These are phyloP conservation scores for Triticum urartu DNA, from an alignment of 176 grass and related monocot genomes.

Conservation along the genomic window DNA sequence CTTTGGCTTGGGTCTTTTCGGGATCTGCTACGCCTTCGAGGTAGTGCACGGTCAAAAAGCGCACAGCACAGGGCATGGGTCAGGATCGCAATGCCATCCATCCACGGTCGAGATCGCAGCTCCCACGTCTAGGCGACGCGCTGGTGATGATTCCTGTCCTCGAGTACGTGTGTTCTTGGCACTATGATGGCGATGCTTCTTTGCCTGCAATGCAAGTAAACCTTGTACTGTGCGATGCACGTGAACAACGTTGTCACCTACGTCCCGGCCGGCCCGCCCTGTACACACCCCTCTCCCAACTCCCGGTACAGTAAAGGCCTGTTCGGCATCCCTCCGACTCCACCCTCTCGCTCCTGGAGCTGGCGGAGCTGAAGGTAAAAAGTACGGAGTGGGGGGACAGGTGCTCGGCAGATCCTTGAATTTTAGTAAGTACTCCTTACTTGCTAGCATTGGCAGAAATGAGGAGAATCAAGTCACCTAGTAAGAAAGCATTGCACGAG, in stretches of 20 bases:
- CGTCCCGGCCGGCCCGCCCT: not conserved
- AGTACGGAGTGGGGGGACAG: too few relatives aligned
- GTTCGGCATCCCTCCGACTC: too few relatives aligned
- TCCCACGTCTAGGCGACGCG: not conserved
- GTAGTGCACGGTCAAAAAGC: slow-evolving; percentile 35
- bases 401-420: too few relatives aligned
- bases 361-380: too few relatives aligned
- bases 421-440: too few relatives aligned
- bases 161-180: slow-evolving; percentile 17
- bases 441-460: not conserved
- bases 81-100: not conserved
- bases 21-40: not conserved
- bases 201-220: slow-evolving; percentile 23
- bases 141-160: slow-evolving; percentile 11
- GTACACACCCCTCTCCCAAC: not conserved
- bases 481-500: not conserved
- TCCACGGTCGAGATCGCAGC: slow-evolving; percentile 15
- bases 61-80: slow-evolving; percentile 5
- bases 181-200: slow-evolving; percentile 24
- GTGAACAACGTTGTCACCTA: slow-evolving; percentile 12
- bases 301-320: too few relatives aligned
- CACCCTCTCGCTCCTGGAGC: too few relatives aligned
- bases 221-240: not conserved
- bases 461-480: not conserved
- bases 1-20: not conserved